A percentile compares a stretch with the other conserved stretches of the same genome.
phyloP scores from a whole-genome alignment of 2,329 filamentous ascomycete genomes.

The Fonsecaea pugnacius region DNA sequence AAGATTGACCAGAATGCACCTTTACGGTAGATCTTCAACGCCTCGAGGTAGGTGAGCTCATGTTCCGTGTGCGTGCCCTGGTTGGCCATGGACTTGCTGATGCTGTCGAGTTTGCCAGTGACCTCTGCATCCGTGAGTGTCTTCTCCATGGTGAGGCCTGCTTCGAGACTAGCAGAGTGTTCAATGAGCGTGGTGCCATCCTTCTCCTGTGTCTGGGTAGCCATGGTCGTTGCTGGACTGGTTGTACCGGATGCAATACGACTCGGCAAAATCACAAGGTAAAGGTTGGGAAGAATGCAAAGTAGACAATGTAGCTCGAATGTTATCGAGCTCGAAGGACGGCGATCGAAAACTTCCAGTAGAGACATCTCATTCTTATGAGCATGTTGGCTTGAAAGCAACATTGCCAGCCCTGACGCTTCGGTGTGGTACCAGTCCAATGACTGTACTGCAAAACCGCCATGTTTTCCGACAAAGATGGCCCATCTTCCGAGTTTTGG shows the following conservation, averaged over 20 bases:
- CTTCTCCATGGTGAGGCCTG: conserved; percentile 40
- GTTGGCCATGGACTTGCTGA: neutral
- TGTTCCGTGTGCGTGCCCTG: conserved; percentile 8
- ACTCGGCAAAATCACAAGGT: neutral
- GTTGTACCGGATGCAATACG: neutral
- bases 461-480: neutral
- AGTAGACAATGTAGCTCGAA: neutral
- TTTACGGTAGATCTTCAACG: conserved; percentile 4
- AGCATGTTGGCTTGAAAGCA: neutral
- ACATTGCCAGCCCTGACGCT: neutral
- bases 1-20: conserved; percentile 36
- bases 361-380: conserved; percentile 2
- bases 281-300: neutral
- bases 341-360: neutral
- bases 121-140: conserved; percentile 4
- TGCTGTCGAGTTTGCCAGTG: conserved; percentile 3
- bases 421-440: neutral
- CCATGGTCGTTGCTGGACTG: neutral
- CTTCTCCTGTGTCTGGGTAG: neutral
- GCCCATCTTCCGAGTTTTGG: conserved; percentile 3
- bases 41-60: conserved; percentile 6
- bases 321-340: neutral
- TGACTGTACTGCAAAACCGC: neutral
- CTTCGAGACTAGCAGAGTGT: neutral
- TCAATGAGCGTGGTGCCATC: conserved; percentile 3